phyloP scores from a whole-genome alignment of 2,329 filamentous ascomycete species.

The Westerdykella sp. region DNA sequence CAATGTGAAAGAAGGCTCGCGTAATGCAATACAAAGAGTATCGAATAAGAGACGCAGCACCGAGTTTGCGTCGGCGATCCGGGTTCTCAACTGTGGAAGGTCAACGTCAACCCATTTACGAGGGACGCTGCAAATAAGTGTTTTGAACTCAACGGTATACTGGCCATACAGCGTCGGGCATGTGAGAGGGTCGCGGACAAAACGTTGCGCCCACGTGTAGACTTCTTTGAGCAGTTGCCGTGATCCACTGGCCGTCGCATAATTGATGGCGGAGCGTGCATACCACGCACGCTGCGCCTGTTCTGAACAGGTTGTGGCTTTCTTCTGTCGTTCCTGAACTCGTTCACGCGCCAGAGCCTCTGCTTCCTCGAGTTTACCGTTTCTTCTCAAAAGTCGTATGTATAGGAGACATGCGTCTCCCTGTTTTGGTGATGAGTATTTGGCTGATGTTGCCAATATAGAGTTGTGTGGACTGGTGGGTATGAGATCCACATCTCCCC shows the following conservation, averaged over 20 bases:
- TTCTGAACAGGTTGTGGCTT: constrained; percentile 16
- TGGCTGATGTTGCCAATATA: constrained; percentile 3
- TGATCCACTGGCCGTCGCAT: constrained; percentile 30
- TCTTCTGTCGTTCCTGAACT: constrained; percentile 17
- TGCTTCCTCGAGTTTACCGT: constrained; percentile 8
- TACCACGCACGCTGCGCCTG: constrained; percentile 24
- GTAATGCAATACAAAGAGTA: constrained; percentile 19
- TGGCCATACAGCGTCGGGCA: constrained; percentile 18
- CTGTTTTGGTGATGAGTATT: background rate
- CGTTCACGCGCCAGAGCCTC: constrained; percentile 5
- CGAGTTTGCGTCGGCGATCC: constrained; percentile 22
- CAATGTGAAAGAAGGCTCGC: constrained; percentile 29
- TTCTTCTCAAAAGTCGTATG: constrained; percentile 8
- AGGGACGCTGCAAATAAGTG: constrained; percentile 19
- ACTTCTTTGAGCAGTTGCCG: constrained; percentile 25
- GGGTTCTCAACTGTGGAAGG: background rate
- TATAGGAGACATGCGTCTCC: constrained; percentile 16
- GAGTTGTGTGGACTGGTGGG: background rate
- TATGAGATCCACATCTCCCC: constrained; percentile 14
- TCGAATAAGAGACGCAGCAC: constrained; percentile 26
- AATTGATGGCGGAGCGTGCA: constrained; percentile 23
- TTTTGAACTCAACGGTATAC: constrained; percentile 16
- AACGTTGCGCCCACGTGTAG: constrained; percentile 33
- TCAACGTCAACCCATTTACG: background rate
- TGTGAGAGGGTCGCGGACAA: constrained; percentile 33